phyloP scores from a whole-genome alignment of 1,139 yeast genomes.

The Taphrina wiesneri region DNA sequence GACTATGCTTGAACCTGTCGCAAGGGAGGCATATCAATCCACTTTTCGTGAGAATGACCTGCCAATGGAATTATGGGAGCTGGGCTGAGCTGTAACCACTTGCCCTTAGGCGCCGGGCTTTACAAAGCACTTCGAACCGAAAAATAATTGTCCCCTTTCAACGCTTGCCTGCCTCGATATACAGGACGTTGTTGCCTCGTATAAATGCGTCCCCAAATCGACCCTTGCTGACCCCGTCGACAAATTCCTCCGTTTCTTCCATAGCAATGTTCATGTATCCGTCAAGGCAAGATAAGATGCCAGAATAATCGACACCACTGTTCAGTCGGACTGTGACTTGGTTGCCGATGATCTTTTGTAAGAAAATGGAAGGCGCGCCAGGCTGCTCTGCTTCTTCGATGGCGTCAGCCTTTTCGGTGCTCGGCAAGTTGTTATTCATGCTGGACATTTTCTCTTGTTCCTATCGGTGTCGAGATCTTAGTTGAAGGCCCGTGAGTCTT shows the following conservation, averaged over 20 bases:
- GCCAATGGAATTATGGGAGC: too few species aligned
- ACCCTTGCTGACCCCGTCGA: constrained; percentile 58
- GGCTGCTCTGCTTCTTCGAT: constrained; percentile 1
- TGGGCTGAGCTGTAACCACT: too few species aligned
- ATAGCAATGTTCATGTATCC: constrained; percentile 96
- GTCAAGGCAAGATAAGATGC: constrained; percentile 82
- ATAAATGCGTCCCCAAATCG: constrained; percentile 85
- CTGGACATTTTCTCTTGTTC: too few species aligned
- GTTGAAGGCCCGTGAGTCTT: too few species aligned
- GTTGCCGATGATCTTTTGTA: constrained; percentile 75
- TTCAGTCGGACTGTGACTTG: constrained; percentile 79
- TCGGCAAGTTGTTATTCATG: neutral
- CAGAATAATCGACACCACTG: constrained; percentile 81
- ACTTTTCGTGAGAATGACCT: too few species aligned
- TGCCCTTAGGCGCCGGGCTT: too few species aligned
- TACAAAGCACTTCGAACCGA: too few species aligned
- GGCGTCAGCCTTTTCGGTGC: neutral
- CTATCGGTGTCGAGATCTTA: too few species aligned
- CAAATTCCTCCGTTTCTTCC: constrained; percentile 69
- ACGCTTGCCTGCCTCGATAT: constrained; percentile 6
- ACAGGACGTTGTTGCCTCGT: constrained; percentile 82
- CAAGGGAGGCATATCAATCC: too few species aligned
- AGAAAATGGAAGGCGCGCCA: constrained; percentile 49
- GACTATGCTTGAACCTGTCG: too few species aligned
- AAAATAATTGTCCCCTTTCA: neutral